Evolutionary conservation across 1,284 basidiomycete genomes (phyloP), one percentile per base, ranked within the genome.

Genomic region (Hemileia vastatrix): DNA sequence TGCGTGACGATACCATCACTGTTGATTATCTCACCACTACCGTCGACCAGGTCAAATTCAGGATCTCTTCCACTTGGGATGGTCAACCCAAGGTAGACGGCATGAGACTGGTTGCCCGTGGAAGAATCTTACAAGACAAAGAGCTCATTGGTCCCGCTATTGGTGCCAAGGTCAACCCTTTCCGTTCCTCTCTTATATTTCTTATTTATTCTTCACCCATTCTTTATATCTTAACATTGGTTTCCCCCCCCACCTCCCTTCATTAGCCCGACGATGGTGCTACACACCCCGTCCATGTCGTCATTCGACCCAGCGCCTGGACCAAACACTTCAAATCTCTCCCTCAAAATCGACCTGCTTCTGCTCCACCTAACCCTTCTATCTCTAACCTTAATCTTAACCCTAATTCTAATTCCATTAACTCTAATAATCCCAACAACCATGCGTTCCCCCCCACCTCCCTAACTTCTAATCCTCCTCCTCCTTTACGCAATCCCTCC

Each of bases 11-110:
- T 33, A 43, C 43, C 11, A 27, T 63, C 13, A 54, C 19, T 6
- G 47, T 63, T 24, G 47, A 63, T 24, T 49, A 11, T 36, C 27
- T 6, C 15, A 63, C 51, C 27, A 63, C 61, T 36, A 21, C 5
- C 31, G 54, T 63, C 1, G 47, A 63, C 21, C 52, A 63, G 36
- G n/a, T 63, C 27, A 63, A 63, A 50, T 19, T 54, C 36, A 36
- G 52, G 15, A 63, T 63, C 19, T 63, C 54, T 31, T 21, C 27
- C n/a, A 63, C 32, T 32, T 63, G 61, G 61, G 36, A n/a, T 21
- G 61, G 61, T 21, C 56, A 63, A 57, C 61, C 61, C 6, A 63
- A 56, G 31, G 27, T 53, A 15, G 61, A 63, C 32, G 61, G 61
- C 9, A 51, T 63, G 36, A 27, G 61, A 32, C 23, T 63, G 36